Evolutionary conservation across 1,284 basidiomycete species (phyloP), one percentile per base, ranked within the genome.

Genomic region (Ceratobasidium sp.): DNA sequence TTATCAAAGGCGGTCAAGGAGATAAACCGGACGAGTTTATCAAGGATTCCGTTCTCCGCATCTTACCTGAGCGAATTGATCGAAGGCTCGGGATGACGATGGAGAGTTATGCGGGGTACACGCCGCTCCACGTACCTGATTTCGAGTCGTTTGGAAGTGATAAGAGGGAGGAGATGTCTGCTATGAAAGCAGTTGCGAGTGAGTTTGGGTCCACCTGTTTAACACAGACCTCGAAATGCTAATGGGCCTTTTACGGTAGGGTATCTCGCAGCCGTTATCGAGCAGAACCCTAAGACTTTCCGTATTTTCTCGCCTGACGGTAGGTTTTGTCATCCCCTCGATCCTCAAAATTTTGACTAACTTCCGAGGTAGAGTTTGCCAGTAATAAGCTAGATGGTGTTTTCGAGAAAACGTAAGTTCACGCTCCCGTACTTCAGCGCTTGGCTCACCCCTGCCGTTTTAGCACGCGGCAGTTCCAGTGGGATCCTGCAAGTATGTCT

Each of bases 301-400:
- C 87, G 95, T 66, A 92, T 96, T 74, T 96, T 96, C 84, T 94
- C 91, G n/a, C 95, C 95, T 0, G 95, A 97, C 78, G 82, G 82
- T 77, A 70, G 26, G 74, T 69, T 13, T n/a, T 16, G 16, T 6
- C n/a, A 6, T 41, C n/a, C 26, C 46, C 52, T n/a, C 1, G 26
- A 4, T 49, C 7, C 26, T 21, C n/a, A 16, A 49, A 26, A 50
- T 1, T 55, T 26, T 46, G 9, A n/a, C 21, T 23, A 5, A 28
- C 9, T 23, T 30, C 13, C n/a, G 11, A 14, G 18, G 8, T 38
- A 75, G 93, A 94, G 78, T 85, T 96, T n/a, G 88, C 90, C 8
- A 93, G 91, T 41, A 96, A 96, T 83, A 95, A 96, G 82, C 87
- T 97, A 21, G 92, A 92, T 78, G 91, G 87, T 2, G 88, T 91